Evolutionary conservation across 73 alveolate genomes (phyloP).

Genomic region (Durusdinium trenchii): DNA sequence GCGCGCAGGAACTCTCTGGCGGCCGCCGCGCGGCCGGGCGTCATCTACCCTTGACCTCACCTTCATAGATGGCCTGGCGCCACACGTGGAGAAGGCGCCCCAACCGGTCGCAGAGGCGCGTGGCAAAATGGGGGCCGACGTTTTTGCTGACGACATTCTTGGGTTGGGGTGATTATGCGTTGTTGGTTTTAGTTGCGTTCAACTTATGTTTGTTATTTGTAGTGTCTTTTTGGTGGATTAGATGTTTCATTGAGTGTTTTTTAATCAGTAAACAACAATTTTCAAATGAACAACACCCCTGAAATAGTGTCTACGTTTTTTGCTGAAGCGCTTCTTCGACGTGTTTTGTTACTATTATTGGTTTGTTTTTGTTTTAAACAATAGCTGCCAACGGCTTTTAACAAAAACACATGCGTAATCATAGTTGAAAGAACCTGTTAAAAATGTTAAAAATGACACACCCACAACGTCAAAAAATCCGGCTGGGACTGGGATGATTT

Average conservation of each 20-base stretch:
- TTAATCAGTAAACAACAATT: too few species aligned
- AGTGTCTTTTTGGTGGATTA: background rate
- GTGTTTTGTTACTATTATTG: too few species aligned
- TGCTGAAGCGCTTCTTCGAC: too few species aligned
- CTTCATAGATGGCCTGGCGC: slow-evolving; percentile 38
- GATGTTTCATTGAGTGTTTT: too few species aligned
- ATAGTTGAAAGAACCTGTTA: background rate
- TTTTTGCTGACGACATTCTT: background rate
- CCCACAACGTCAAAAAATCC: background rate
- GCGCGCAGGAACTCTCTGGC: background rate
- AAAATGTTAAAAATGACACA: background rate
- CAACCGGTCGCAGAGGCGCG: too few species aligned
- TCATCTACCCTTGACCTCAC: slow-evolving; percentile 35
- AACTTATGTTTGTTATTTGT: background rate
- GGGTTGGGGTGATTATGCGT: too few species aligned
- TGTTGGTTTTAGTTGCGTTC: too few species aligned
- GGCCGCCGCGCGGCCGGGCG: background rate
- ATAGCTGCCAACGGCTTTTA: too few species aligned
- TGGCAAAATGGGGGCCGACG: background rate
- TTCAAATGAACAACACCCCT: too few species aligned
- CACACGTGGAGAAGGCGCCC: background rate
- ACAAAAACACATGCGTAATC: too few species aligned
- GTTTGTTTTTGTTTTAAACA: too few species aligned
- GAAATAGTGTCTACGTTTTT: too few species aligned
- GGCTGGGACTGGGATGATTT: background rate